Evolutionary conservation across 352 stramenopile species (phyloP).

Genomic region (Pythium dissotocum): DNA sequence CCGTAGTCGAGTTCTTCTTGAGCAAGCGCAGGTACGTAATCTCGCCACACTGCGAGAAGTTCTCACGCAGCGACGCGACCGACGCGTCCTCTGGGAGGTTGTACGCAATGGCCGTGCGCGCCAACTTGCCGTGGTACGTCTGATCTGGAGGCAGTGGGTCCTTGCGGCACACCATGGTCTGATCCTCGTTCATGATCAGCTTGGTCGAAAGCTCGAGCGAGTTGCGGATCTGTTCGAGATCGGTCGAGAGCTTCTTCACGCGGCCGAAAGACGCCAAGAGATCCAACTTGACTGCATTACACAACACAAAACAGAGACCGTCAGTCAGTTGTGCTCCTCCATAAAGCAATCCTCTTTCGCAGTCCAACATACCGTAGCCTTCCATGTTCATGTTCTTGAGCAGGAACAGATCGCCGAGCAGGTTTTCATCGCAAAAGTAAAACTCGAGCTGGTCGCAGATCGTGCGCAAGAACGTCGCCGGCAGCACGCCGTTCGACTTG

Average conservation of each 20-base stretch:
- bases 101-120: conserved; percentile 85
- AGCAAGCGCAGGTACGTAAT: conserved; percentile 85
- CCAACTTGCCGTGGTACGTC: conserved; percentile 85
- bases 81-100: conserved; percentile 85
- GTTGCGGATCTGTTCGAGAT: conserved; percentile 82
- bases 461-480: conserved; percentile 80
- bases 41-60: conserved; percentile 80
- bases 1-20: conserved; percentile 89
- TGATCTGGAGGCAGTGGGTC: conserved; percentile 76
- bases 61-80: conserved; percentile 82
- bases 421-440: conserved; percentile 89
- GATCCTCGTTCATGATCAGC: conserved; percentile 80
- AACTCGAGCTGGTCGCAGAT: conserved; percentile 89
- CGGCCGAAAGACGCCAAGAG: conserved; percentile 81
- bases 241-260: conserved; percentile 86
- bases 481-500: conserved; percentile 45
- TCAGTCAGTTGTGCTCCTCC: neutral
- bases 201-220: conserved; percentile 84
- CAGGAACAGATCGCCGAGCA: conserved; percentile 82
- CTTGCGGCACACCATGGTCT: conserved; percentile 86
- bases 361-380: conserved; percentile 61
- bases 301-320: conserved; percentile 11
- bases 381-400: conserved; percentile 91
- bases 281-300: conserved; percentile 74
- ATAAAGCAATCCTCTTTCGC: neutral